Evolutionary conservation across 202 grass and related monocot species (phyloP).

Genomic region (Hordeum pubiflorum): DNA sequence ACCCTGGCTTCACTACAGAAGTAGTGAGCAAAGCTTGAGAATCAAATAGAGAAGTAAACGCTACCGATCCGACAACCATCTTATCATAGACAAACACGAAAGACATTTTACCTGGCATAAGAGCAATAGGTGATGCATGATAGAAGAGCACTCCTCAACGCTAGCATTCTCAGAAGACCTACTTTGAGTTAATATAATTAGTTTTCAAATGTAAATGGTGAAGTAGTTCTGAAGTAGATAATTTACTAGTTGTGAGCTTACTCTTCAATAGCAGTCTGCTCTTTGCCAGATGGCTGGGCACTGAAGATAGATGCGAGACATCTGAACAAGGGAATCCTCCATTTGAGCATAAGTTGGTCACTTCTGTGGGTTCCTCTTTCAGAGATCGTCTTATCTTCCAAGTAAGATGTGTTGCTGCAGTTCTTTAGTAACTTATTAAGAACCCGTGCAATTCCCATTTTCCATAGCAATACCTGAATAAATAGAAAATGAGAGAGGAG

Average conservation of each 20-base stretch:
- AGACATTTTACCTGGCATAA: slow-evolving; percentile 67
- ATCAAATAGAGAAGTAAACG: slow-evolving; percentile 8
- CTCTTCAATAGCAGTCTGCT: slow-evolving; percentile 37
- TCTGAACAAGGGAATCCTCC: slow-evolving; percentile 66
- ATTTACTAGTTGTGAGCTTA: slow-evolving; percentile 25
- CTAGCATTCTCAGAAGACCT: slow-evolving; percentile 40
- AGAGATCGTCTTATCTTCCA: slow-evolving; percentile 31
- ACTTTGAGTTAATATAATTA: slow-evolving; percentile 31
- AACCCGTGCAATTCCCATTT: slow-evolving; percentile 55
- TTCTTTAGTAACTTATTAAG: slow-evolving; percentile 56
- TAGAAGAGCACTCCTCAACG: slow-evolving; percentile 52
- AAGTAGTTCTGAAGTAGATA: slow-evolving; percentile 26
- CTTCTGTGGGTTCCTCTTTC: slow-evolving; percentile 30
- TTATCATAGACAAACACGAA: slow-evolving; percentile 20
- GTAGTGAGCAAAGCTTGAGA: background rate
- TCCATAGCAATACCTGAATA: slow-evolving; percentile 63
- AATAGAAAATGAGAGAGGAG: slow-evolving; percentile 29
- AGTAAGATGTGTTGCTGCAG: slow-evolving; percentile 28
- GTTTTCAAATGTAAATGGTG: slow-evolving; percentile 14
- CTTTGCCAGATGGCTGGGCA: slow-evolving; percentile 32
- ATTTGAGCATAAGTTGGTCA: slow-evolving; percentile 40
- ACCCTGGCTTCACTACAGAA: background rate
- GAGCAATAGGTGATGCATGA: slow-evolving; percentile 59
- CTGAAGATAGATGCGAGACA: slow-evolving; percentile 64
- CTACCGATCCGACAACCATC: slow-evolving; percentile 8